Percentiles rank a stretch among this genome's conserved stretches.
These are phyloP conservation scores for Spiraea crenata DNA, from an alignment of 331 rosid genomes.

Conservation along the genomic window DNA sequence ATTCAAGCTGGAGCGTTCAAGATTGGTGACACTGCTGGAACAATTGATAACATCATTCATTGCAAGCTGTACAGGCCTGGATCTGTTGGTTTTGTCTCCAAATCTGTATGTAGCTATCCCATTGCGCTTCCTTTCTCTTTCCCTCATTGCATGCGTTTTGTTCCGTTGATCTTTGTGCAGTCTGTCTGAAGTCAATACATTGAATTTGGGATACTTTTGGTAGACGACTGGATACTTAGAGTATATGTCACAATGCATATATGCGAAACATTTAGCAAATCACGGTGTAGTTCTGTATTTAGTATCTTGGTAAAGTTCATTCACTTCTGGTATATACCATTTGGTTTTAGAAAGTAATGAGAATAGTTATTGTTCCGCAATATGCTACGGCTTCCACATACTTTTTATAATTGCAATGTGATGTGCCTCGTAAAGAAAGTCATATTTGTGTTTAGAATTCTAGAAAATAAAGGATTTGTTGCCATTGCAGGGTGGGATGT, in stretches of 20 bases:
- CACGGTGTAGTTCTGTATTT: neutral
- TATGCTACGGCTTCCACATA: neutral
- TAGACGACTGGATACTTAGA: neutral
- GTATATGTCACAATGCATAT: neutral
- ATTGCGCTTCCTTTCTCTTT: conserved; percentile 2
- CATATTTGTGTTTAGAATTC: conserved; percentile 17
- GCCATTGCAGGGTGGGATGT: conserved; percentile 92
- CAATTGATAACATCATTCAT: conserved; percentile 86
- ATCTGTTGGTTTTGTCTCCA: conserved; percentile 99
- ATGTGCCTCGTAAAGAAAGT: neutral
- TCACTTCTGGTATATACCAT: neutral
- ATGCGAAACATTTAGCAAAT: neutral
- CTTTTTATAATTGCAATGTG: neutral
- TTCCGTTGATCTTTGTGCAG: neutral
- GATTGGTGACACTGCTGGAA: conserved; percentile 99
- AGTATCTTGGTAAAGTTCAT: conserved; percentile 3
- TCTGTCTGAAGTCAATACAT: neutral
- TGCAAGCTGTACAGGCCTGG: conserved; percentile 99
- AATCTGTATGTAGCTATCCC: conserved; percentile 70
- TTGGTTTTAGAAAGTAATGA: neutral
- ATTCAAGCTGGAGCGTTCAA: conserved; percentile 99
- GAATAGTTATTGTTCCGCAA: neutral
- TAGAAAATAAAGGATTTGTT: conserved; percentile 26
- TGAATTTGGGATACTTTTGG: neutral
- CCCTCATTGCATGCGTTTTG: conserved; percentile 14